Evolutionary conservation across 2,329 filamentous ascomycete genomes (phyloP).

Genomic region (Alternaria novae-zelandiae): DNA sequence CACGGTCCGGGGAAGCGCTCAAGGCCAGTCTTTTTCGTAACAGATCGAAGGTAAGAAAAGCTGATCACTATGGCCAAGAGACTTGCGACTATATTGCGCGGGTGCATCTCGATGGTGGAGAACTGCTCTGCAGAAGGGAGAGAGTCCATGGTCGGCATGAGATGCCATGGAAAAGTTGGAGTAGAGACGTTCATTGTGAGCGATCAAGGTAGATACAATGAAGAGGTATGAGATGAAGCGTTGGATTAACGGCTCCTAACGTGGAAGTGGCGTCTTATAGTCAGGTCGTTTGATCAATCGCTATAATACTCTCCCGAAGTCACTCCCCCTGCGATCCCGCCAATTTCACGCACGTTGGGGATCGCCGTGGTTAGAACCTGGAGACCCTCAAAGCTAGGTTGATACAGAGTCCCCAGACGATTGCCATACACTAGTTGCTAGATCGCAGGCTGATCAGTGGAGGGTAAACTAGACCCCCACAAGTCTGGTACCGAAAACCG

Average conservation of each 20-base stretch:
- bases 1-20: constrained; percentile 1
- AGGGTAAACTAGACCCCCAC: not conserved
- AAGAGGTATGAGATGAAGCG: not conserved
- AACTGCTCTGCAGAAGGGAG: not conserved
- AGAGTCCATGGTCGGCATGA: not conserved
- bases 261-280: not conserved
- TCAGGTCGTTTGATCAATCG: not conserved
- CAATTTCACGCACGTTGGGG: not conserved
- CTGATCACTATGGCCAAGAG: not conserved
- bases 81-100: not conserved
- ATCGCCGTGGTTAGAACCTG: not conserved
- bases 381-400: not conserved
- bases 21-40: not conserved
- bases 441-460: not conserved
- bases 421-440: not conserved
- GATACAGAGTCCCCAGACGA: not conserved
- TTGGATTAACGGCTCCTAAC: not conserved
- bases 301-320: not conserved
- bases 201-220: not conserved
- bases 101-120: not conserved
- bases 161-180: not conserved
- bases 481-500: not conserved
- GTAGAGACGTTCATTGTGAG: not conserved
- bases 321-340: not conserved
- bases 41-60: not conserved